Percentiles rank a stretch among this genome's conserved stretches.
Conservation (phyloP, 192 early-diverging fungal genomes). For the Irineochytrium annulatum region DNA sequence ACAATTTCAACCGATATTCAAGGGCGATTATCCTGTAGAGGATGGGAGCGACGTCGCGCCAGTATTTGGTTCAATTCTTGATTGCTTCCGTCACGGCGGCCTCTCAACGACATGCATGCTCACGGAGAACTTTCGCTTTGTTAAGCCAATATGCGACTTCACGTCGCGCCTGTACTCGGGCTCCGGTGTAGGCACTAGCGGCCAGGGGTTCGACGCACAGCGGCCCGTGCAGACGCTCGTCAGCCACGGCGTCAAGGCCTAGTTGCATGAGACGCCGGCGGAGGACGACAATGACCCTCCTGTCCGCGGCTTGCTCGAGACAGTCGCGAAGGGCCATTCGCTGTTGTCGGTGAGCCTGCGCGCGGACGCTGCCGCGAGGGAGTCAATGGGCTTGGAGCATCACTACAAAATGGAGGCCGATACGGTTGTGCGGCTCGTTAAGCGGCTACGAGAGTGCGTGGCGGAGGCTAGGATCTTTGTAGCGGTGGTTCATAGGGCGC, state of each 20-base stretch:
- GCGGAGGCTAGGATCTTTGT: constrained; percentile 22
- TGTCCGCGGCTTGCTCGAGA: no score
- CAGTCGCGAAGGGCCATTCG: not conserved
- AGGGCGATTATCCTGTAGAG: constrained; percentile 22
- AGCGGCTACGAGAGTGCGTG: not conserved
- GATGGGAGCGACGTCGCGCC: constrained; percentile 4
- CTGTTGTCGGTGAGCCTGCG: not conserved
- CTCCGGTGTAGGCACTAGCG: constrained; percentile 4
- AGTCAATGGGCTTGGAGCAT: not conserved
- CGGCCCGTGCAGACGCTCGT: not conserved
- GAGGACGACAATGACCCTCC: not conserved
- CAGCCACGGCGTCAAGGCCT: not conserved
- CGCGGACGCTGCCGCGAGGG: not conserved
- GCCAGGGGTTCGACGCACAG: not conserved
- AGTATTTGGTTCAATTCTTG: constrained; percentile 34
- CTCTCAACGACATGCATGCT: constrained; percentile 18
- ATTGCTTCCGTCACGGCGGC: constrained; percentile 19
- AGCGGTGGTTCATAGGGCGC: constrained; percentile 33
- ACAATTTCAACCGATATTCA: constrained; percentile 32
- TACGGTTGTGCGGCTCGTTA: constrained; percentile 15
- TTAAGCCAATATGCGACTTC: constrained; percentile 22
- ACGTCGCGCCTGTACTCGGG: constrained; percentile 18
- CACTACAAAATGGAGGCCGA: constrained; percentile 17
- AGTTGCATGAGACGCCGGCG: not conserved
- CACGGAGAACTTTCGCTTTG: constrained; percentile 40